A percentile compares a stretch with the other conserved stretches of the same genome.
Evolutionary conservation across 1,284 basidiomycete genomes (phyloP).

Genomic region (Ceratobasidium sp.): DNA sequence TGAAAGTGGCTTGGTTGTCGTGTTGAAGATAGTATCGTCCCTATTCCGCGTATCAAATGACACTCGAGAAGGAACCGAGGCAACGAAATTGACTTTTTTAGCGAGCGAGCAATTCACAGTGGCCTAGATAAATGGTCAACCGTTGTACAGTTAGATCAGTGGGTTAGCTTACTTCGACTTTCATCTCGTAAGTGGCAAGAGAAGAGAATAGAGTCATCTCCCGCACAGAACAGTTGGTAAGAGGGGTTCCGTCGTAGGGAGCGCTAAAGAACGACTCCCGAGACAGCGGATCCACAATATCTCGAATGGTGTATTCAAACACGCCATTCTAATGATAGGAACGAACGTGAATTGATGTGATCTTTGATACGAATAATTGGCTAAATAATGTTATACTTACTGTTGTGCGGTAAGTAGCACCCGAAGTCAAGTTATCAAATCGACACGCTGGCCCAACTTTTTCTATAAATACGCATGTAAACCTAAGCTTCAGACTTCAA

Average conservation of each 20-base stretch:
- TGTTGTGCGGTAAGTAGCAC: too few species aligned
- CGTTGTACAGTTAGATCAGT: not conserved
- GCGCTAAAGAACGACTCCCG: not conserved
- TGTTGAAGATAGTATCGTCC: not conserved
- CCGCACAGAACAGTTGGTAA: not conserved
- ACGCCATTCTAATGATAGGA: not conserved
- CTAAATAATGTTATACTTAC: too few species aligned
- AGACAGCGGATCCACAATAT: not conserved
- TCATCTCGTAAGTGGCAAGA: not conserved
- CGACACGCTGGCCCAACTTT: too few species aligned
- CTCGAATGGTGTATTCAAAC: not conserved
- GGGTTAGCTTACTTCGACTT: not conserved
- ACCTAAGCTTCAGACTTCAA: too few species aligned
- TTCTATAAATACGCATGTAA: too few species aligned
- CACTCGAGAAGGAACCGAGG: not conserved
- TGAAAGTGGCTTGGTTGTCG: not conserved
- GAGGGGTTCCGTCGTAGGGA: not conserved
- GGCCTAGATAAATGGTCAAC: not conserved
- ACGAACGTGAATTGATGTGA: too few species aligned
- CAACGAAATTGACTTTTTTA: not conserved
- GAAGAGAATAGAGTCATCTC: not conserved
- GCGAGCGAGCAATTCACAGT: not conserved
- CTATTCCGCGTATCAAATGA: not conserved
- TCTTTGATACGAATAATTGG: too few species aligned
- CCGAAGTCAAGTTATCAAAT: too few species aligned